Evolutionary conservation across 106 monocot genomes (phyloP).

Genomic region (Apostasia shenzhenica): DNA sequence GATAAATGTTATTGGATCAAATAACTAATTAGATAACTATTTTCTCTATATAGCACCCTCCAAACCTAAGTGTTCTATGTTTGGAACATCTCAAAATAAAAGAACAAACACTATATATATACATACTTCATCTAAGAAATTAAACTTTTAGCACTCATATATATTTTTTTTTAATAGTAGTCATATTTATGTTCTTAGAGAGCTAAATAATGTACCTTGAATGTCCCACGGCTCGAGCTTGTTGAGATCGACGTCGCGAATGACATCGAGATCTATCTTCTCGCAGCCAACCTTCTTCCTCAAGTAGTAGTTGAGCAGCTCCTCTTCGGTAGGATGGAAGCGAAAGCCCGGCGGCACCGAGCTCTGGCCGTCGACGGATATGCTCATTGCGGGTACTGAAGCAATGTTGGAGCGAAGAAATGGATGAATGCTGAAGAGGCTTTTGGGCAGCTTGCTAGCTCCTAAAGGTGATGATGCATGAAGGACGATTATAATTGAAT

Average conservation of each 20-base stretch:
- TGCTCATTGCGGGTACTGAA: conserved; percentile 51
- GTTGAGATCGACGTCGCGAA: conserved; percentile 88
- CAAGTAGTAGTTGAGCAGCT: conserved; percentile 86
- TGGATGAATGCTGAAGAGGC: not conserved
- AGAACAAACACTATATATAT: too few species aligned
- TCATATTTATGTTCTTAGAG: too few species aligned
- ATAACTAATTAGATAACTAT: too few species aligned
- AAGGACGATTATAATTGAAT: not conserved
- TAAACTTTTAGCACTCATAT: too few species aligned
- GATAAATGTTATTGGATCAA: too few species aligned
- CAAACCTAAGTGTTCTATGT: too few species aligned
- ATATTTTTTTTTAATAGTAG: too few species aligned
- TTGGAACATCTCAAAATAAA: too few species aligned
- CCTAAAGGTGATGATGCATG: not conserved
- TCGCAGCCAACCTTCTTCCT: conserved; percentile 72
- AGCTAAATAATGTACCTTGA: conserved; percentile 37
- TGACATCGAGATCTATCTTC: conserved; percentile 87
- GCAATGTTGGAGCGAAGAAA: not conserved
- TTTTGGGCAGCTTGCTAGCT: not conserved
- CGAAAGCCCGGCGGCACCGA: conserved; percentile 88
- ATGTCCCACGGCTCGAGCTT: conserved; percentile 99
- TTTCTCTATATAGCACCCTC: too few species aligned
- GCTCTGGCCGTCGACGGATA: conserved; percentile 79
- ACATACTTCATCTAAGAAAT: too few species aligned
- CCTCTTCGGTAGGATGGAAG: conserved; percentile 95